phyloP scores from a whole-genome alignment of 2,329 filamentous ascomycete species.

The Rasamsonia emersonii region DNA sequence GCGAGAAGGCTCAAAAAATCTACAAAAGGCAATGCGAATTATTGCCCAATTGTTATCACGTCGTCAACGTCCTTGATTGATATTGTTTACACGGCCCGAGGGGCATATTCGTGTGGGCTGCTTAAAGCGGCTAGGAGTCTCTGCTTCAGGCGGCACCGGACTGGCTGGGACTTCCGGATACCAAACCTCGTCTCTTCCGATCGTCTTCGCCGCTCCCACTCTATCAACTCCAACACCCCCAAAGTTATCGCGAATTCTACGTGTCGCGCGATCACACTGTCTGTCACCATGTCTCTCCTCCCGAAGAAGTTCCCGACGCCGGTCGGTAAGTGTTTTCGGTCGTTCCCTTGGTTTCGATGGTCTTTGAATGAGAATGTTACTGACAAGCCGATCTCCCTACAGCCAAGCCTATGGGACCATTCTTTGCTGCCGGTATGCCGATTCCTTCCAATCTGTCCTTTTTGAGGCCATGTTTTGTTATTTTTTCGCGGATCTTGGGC shows the following conservation, averaged over 20 bases:
- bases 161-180: constrained; percentile 19
- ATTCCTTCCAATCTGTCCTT: constrained; percentile 5
- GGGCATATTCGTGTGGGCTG: constrained; percentile 13
- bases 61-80: constrained; percentile 2
- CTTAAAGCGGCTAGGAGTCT: constrained; percentile 21
- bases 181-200: constrained; percentile 31
- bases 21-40: too few species aligned
- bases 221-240: constrained; percentile 19
- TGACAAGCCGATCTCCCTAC: constrained; percentile 24
- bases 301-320: constrained; percentile 78
- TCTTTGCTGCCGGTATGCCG: constrained; percentile 84
- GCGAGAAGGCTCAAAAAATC: neutral
- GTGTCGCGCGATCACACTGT: constrained; percentile 21
- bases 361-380: constrained; percentile 16
- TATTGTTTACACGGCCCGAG: constrained; percentile 19
- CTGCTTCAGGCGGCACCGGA: constrained; percentile 17
- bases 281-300: constrained; percentile 64
- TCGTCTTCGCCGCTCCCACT: constrained; percentile 23
- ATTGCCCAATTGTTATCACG: neutral
- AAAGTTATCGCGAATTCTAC: constrained; percentile 16
- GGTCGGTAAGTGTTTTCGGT: constrained; percentile 54
- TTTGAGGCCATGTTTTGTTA: neutral
- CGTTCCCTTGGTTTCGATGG: too few species aligned
- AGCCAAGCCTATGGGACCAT: constrained; percentile 89
- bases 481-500: constrained; percentile 1